These are phyloP conservation scores for Lactarius sanguifluus DNA, from an alignment of 768 basidiomycete genomes.

Conservation along the genomic window DNA sequence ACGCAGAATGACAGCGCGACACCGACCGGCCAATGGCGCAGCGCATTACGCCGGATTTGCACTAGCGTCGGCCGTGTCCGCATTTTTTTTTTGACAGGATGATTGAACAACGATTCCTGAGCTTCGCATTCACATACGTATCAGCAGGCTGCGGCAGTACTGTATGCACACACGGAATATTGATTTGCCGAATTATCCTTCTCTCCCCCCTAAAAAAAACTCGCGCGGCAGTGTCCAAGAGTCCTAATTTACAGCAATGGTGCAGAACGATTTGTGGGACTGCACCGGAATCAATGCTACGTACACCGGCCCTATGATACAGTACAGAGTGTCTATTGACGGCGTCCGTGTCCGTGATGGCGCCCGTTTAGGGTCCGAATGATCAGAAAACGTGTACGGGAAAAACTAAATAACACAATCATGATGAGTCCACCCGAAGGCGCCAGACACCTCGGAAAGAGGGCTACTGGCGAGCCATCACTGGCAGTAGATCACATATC, in stretches of 20 bases:
- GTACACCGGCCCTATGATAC: not conserved
- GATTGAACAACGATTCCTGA: not conserved
- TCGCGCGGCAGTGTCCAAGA: not conserved
- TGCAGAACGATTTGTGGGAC: not conserved
- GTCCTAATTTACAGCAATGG: not conserved
- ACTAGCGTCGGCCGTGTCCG: not conserved
- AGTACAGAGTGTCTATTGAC: not conserved
- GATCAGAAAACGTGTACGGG: not conserved
- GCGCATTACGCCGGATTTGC: not conserved
- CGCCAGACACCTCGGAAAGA: not conserved
- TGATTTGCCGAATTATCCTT: not conserved
- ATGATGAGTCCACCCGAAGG: not conserved
- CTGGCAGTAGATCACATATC: slow-evolving; percentile 7
- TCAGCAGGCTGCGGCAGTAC: not conserved
- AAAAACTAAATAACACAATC: not conserved
- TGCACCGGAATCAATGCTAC: not conserved
- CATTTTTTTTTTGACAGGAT: not conserved
- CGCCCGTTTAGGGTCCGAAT: not conserved
- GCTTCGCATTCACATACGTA: not conserved
- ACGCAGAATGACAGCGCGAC: too few species aligned
- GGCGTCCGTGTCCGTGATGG: slow-evolving; percentile 4
- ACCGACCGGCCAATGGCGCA: too few species aligned
- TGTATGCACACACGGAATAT: not conserved
- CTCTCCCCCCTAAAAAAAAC: not conserved
- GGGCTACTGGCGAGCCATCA: not conserved